These are phyloP conservation scores for Marasmius sp. DNA, from an alignment of 1,284 basidiomycete genomes.

Conservation along the genomic window DNA sequence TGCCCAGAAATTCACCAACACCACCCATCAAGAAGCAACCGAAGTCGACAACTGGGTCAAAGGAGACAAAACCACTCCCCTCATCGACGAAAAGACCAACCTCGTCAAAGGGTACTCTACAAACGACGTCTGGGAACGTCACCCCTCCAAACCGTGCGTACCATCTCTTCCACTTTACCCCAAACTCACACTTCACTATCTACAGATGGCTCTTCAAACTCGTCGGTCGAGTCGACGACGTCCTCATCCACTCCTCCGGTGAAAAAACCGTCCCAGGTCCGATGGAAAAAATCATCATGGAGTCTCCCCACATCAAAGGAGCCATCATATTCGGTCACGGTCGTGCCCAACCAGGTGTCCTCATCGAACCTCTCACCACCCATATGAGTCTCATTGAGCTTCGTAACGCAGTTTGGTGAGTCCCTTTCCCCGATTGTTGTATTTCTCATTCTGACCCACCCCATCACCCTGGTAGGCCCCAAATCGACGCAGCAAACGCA, in stretches of 20 bases:
- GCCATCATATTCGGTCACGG: slow-evolving; percentile 10
- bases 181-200: slow-evolving; percentile 17
- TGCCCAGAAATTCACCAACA: background rate
- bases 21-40: background rate
- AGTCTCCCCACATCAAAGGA: background rate
- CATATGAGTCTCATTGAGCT: background rate
- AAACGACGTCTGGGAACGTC: slow-evolving; percentile 1
- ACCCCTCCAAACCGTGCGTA: background rate
- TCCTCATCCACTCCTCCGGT: slow-evolving; percentile 17
- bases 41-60: background rate
- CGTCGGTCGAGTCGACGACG: slow-evolving; percentile 20
- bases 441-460: background rate
- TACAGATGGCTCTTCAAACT: slow-evolving; percentile 14
- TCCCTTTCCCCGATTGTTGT: background rate
- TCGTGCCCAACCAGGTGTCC: slow-evolving; percentile 9
- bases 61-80: background rate
- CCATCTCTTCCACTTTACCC: background rate
- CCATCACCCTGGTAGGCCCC: slow-evolving; percentile 2
- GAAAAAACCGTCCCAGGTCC: slow-evolving; percentile 20
- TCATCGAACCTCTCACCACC: slow-evolving; percentile 6
- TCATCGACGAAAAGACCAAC: background rate
- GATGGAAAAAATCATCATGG: slow-evolving; percentile 19
- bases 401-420: slow-evolving; percentile 9
- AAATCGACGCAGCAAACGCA: slow-evolving; percentile 6
- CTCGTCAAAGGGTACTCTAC: background rate